Evolutionary conservation across 208 protist genomes (phyloP).

Genomic region (Blastocrithidia nonstop): DNA sequence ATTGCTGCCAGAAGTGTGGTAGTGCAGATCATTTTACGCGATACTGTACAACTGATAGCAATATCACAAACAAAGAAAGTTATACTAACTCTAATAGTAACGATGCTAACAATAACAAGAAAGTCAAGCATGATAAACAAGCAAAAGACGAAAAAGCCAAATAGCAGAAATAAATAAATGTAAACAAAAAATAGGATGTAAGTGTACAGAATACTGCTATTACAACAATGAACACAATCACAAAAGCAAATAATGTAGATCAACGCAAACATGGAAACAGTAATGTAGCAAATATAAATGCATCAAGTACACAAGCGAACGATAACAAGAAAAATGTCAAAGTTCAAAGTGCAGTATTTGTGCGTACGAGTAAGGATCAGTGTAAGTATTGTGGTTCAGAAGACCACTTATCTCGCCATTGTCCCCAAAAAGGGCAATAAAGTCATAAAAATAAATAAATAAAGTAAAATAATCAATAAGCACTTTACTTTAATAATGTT

Average conservation of each 20-base stretch:
- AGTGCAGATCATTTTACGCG: slow-evolving; percentile 25
- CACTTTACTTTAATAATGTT: neutral
- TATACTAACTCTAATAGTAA: neutral
- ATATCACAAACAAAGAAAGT: neutral
- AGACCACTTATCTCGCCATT: slow-evolving; percentile 58
- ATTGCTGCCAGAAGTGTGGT: slow-evolving; percentile 26
- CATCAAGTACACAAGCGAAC: neutral
- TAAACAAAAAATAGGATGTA: neutral
- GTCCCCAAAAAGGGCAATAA: slow-evolving; percentile 22
- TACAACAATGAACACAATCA: too few relatives aligned
- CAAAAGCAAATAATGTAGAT: neutral
- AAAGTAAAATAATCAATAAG: neutral
- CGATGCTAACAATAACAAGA: neutral
- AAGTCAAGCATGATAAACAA: too few relatives aligned
- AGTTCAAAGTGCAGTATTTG: too few relatives aligned
- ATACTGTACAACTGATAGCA: slow-evolving; percentile 9
- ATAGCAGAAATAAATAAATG: too few relatives aligned
- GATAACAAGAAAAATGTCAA: neutral
- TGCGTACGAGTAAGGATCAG: slow-evolving; percentile 53
- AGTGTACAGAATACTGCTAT: neutral
- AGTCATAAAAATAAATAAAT: neutral
- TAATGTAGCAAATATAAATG: neutral
- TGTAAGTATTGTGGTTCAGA: slow-evolving; percentile 64
- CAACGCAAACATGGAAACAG: neutral
- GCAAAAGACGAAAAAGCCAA: too few relatives aligned